phyloP scores from a whole-genome alignment of 306 rosid genomes.

The Lathyrus aphaca region DNA sequence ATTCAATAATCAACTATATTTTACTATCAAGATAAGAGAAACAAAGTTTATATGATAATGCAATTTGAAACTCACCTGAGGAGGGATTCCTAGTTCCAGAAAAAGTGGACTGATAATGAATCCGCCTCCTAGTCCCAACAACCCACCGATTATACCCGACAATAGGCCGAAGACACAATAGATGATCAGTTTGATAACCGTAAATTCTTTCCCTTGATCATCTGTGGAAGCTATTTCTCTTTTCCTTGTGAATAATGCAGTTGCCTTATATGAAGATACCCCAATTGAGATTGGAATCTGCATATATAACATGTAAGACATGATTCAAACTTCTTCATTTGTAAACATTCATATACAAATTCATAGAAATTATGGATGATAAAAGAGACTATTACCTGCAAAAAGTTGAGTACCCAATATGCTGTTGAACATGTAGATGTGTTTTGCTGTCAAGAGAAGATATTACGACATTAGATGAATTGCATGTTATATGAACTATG shows the following conservation, averaged over 20 bases:
- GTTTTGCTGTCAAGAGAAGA: slow-evolving; percentile 49
- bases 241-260: slow-evolving; percentile 64
- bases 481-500: no score
- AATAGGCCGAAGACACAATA: slow-evolving; percentile 65
- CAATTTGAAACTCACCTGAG: slow-evolving; percentile 63
- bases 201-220: slow-evolving; percentile 48
- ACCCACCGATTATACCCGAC: slow-evolving; percentile 86
- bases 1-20: neutral
- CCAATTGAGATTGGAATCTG: slow-evolving; percentile 86
- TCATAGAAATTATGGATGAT: neutral
- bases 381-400: slow-evolving; percentile 59
- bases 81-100: slow-evolving; percentile 86
- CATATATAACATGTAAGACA: slow-evolving; percentile 17
- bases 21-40: neutral
- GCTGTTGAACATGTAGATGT: slow-evolving; percentile 65
- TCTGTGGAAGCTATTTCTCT: slow-evolving; percentile 67
- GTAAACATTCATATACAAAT: neutral
- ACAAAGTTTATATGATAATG: neutral
- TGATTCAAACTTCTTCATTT: neutral
- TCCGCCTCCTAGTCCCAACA: slow-evolving; percentile 96
- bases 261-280: slow-evolving; percentile 73
- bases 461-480: slow-evolving; percentile 26
- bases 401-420: slow-evolving; percentile 78
- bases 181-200: slow-evolving; percentile 51
- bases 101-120: slow-evolving; percentile 89